phyloP scores from a whole-genome alignment of 805 yeast species.

The Tetrapisispora fleetii region DNA sequence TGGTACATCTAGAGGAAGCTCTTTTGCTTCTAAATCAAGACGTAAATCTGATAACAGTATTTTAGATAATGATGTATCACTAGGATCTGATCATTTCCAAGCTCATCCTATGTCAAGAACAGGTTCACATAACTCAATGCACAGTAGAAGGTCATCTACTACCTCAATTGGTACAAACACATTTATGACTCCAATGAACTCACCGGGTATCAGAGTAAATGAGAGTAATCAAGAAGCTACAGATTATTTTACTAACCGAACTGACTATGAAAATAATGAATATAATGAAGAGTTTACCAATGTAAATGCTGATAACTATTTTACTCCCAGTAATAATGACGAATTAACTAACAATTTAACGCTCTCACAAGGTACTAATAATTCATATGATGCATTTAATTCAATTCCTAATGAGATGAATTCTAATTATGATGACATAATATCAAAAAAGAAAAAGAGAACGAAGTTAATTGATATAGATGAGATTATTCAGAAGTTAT shows the following conservation, averaged over 20 bases:
- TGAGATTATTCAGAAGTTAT: constrained; percentile 76
- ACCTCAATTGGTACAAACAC: constrained; percentile 23
- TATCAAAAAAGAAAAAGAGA: constrained; percentile 15
- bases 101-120: constrained; percentile 13
- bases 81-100: not conserved
- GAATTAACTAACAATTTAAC: not conserved
- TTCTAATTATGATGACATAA: not conserved
- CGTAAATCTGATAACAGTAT: constrained; percentile 14
- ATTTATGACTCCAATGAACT: constrained; percentile 27
- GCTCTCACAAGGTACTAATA: not conserved
- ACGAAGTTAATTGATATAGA: constrained; percentile 51
- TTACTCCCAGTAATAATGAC: not conserved
- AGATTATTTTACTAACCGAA: constrained; percentile 13
- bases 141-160: constrained; percentile 26
- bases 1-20: constrained; percentile 19
- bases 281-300: not conserved
- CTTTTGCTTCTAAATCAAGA: constrained; percentile 14
- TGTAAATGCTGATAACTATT: not conserved
- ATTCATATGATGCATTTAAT: not conserved
- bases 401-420: not conserved
- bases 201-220: constrained; percentile 17
- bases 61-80: not conserved
- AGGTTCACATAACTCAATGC: constrained; percentile 23
- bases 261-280: not conserved
- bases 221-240: constrained; percentile 3